These are phyloP conservation scores for Lepidium didymum DNA, from an alignment of 345 rosid genomes.

Conservation along the genomic window DNA sequence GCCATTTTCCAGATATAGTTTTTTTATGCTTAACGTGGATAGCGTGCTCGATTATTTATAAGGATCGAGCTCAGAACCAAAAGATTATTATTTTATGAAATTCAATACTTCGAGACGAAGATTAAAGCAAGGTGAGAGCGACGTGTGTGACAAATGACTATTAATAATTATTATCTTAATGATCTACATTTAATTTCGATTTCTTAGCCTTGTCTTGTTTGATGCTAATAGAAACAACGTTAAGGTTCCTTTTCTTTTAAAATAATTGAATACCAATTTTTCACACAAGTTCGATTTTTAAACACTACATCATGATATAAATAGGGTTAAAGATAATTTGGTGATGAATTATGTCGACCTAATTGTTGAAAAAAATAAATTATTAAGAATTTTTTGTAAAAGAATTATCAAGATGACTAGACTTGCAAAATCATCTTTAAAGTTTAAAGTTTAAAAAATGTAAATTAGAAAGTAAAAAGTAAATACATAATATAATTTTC, in stretches of 20 bases:
- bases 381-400: too few species aligned
- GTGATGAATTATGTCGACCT: too few species aligned
- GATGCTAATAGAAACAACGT: not conserved
- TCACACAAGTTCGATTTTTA: too few species aligned
- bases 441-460: too few species aligned
- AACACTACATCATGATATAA: too few species aligned
- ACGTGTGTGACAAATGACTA: conserved; percentile 10
- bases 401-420: too few species aligned
- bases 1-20: not conserved
- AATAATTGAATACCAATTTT: too few species aligned
- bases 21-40: not conserved
- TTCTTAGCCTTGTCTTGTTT: conserved; percentile 12
- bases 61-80: not conserved
- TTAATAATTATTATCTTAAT: not conserved
- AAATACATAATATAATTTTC: too few species aligned
- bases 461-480: too few species aligned
- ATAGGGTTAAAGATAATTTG: too few species aligned
- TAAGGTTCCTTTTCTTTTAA: not conserved
- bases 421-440: too few species aligned
- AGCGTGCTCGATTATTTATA: conserved; percentile 22
- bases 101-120: conserved; percentile 30
- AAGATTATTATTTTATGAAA: not conserved
- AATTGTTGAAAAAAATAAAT: too few species aligned
- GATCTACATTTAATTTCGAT: not conserved
- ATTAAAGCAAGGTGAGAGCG: conserved; percentile 19